A percentile compares a stretch with the other conserved stretches of the same genome.
These are phyloP conservation scores for Trichoderma simmonsii DNA, from an alignment of 2,329 filamentous ascomycete genomes.

Conservation along the genomic window DNA sequence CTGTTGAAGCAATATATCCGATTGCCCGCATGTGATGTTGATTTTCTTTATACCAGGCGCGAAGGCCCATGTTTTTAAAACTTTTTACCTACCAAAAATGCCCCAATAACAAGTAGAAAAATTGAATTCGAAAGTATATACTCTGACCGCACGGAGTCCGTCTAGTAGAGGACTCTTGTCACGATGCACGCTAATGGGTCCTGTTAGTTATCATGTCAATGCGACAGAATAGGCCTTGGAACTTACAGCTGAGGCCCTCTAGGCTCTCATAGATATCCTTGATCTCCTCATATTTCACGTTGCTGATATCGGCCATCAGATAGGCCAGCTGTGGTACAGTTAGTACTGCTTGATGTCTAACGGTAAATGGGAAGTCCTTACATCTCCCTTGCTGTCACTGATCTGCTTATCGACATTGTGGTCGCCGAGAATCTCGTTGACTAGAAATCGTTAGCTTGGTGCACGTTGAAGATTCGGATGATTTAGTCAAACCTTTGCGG, in stretches of 20 bases:
- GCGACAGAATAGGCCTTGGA: neutral
- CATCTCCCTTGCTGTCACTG: slow-evolving; percentile 89
- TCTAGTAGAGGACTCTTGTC: slow-evolving; percentile 47
- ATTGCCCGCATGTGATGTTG: slow-evolving; percentile 1
- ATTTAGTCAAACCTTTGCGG: slow-evolving; percentile 58
- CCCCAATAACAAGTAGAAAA: neutral
- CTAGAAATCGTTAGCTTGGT: slow-evolving; percentile 38
- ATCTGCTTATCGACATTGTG: slow-evolving; percentile 99
- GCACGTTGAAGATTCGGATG: slow-evolving; percentile 14
- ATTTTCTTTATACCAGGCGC: neutral
- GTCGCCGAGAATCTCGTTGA: slow-evolving; percentile 90
- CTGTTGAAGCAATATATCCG: slow-evolving; percentile 7
- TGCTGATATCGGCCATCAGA: slow-evolving; percentile 95
- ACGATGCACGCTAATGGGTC: slow-evolving; percentile 41
- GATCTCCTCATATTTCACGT: slow-evolving; percentile 75
- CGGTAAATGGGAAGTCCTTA: slow-evolving; percentile 33
- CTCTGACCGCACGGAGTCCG: neutral
- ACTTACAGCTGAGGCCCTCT: slow-evolving; percentile 75
- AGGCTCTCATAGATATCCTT: slow-evolving; percentile 81
- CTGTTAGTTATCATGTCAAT: slow-evolving; percentile 13
- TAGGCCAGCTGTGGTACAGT: slow-evolving; percentile 66
- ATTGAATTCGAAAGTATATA: neutral
- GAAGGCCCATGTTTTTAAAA: neutral
- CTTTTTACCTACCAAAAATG: neutral
- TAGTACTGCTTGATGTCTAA: neutral